A percentile compares a stretch with the other conserved stretches of the same genome.
Conservation (phyloP, 352 stramenopile species). For the Vaucheria bursata region DNA sequence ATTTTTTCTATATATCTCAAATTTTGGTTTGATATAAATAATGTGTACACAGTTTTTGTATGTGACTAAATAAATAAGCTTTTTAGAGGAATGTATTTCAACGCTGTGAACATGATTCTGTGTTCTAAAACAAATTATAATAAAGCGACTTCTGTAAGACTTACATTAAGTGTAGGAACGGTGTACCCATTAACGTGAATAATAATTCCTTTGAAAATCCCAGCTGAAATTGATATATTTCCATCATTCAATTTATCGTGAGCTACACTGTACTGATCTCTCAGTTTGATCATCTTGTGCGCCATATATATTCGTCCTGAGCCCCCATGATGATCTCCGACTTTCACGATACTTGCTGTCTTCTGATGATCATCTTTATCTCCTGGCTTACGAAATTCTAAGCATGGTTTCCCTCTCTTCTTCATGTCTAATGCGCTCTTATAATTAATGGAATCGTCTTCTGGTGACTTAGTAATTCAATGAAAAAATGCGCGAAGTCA, state of each 20-base stretch:
- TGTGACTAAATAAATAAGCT: background rate
- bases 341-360: background rate
- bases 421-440: background rate
- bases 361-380: background rate
- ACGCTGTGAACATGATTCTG: background rate
- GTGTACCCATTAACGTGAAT: slow-evolving; percentile 77
- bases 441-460: no score
- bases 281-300: slow-evolving; percentile 78
- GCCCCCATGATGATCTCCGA: slow-evolving; percentile 72
- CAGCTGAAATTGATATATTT: no score
- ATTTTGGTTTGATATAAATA: background rate
- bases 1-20: background rate
- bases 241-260: no score
- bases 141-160: background rate
- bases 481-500: no score
- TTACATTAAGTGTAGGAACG: slow-evolving; percentile 51
- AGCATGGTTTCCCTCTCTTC: background rate
- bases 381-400: background rate
- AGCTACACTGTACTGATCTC: slow-evolving; percentile 57
- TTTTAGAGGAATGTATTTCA: background rate
- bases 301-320: slow-evolving; percentile 76
- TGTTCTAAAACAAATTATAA: background rate
- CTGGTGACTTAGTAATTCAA: no score
- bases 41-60: background rate
- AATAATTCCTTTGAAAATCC: slow-evolving; percentile 64